Base-by-base conservation (phyloP, 768 basidiomycete species). In the Tulasnella sp. region DNA sequence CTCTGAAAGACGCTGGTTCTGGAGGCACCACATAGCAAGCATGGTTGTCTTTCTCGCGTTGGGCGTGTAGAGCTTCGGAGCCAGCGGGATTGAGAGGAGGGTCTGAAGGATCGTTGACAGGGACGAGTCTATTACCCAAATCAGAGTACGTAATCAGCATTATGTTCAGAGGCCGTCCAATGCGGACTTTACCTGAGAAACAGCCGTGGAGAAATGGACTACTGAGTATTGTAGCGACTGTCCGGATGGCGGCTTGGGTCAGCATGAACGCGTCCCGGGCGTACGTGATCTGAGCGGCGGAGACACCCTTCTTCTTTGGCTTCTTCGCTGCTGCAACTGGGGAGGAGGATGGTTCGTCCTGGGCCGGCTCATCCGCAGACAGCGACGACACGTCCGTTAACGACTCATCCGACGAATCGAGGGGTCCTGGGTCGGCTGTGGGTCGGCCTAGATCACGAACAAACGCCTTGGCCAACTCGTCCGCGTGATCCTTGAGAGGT, bases 1-100 rank as follows among this genome's bases (percentile, higher is more conserved):
- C 19, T 74, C 70, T 21, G 88, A 84, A 8, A 91, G 76, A 5
- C 85, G 81, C 64, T 87, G 86, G 1, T 73, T 73, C 66, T 88
- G 86, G 23, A 92, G 65, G 4, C 88, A 73, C 80, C 81, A 85
- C 23, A 90, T 85, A 1, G 84, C 78, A 24, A 91, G 71, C 1
- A 86, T 86, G 60, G 80, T 88, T 1, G 89, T 91, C 69, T 92
- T 92, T n/a, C 89, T 81, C 10, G 86, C 79, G 67, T 90, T 90
- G 4, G 85, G 85, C 4, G 88, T 89, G 2, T 88, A 89, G 0
- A 92, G 70, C 26, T 78, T 73, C 3, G 77, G 73, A 0, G 85
- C 79, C 21, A 88, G 73, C 2, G 88, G 88, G 61, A 92, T 88
- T 5, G 83, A 80, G 8, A 91, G 73, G 8, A 86, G 74, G 10